phyloP scores from a whole-genome alignment of 2,329 filamentous ascomycete species.

The Cytospora piceicola region DNA sequence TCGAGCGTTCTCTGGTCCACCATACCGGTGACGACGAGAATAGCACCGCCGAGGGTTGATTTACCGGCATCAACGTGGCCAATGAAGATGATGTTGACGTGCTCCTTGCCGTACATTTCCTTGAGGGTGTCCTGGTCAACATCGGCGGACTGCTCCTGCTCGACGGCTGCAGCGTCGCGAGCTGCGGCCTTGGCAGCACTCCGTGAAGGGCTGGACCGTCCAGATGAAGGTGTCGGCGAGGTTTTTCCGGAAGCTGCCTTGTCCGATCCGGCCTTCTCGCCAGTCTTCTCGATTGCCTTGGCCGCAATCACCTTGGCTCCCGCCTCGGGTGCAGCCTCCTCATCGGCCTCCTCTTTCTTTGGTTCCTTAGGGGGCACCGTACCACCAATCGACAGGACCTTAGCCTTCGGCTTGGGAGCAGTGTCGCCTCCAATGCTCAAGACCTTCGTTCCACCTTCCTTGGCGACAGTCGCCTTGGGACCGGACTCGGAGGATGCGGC shows the following conservation, averaged over 20 bases:
- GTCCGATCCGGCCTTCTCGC: slow-evolving; percentile 54
- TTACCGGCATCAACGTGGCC: slow-evolving; percentile 99
- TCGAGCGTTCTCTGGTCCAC: slow-evolving; percentile 99
- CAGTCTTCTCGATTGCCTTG: slow-evolving; percentile 92
- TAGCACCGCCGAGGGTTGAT: slow-evolving; percentile 91
- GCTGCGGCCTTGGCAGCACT: slow-evolving; percentile 53
- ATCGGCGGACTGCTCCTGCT: slow-evolving; percentile 78
- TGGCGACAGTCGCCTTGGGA: slow-evolving; percentile 57
- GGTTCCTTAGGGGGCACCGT: slow-evolving; percentile 44
- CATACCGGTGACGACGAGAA: slow-evolving; percentile 94
- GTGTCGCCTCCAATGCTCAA: slow-evolving; percentile 63
- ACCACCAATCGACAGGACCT: slow-evolving; percentile 60
- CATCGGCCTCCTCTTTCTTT: slow-evolving; percentile 48
- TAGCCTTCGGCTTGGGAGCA: slow-evolving; percentile 57
- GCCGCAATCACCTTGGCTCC: slow-evolving; percentile 82
- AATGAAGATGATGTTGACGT: slow-evolving; percentile 95
- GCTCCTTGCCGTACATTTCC: slow-evolving; percentile 94
- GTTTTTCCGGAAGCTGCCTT: slow-evolving; percentile 61
- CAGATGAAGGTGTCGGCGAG: slow-evolving; percentile 81
- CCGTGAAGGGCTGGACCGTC: slow-evolving; percentile 77
- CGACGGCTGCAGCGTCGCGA: slow-evolving; percentile 80
- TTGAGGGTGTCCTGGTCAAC: slow-evolving; percentile 75
- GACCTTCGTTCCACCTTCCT: slow-evolving; percentile 65
- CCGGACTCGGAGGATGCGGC: slow-evolving; percentile 48
- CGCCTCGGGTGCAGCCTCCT: slow-evolving; percentile 63